Percentiles rank a stretch among this genome's conserved stretches.
Evolutionary conservation across 345 rosid species (phyloP).

Genomic region (Stellera chamaejasme): DNA sequence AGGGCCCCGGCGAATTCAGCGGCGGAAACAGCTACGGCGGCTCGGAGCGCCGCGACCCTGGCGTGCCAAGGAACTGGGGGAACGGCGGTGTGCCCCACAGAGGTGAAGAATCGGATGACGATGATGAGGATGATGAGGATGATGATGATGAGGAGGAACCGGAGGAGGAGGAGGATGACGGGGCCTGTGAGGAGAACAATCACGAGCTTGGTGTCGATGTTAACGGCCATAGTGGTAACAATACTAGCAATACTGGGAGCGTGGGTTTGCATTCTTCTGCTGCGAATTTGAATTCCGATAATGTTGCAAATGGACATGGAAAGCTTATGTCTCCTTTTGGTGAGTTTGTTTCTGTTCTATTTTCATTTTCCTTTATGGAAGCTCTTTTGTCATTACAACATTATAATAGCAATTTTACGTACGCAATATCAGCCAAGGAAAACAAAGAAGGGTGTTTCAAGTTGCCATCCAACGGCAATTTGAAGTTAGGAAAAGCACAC

Average conservation of each 20-base stretch:
- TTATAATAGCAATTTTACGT: no score
- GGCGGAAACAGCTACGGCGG: conserved; percentile 13
- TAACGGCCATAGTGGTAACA: conserved; percentile 13
- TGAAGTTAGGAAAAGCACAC: conserved; percentile 13
- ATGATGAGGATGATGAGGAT: conserved; percentile 31
- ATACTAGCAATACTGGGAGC: conserved; percentile 12
- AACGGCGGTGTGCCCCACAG: conserved; percentile 21
- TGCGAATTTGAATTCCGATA: conserved; percentile 13
- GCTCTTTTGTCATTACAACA: no score
- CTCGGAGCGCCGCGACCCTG: conserved; percentile 10
- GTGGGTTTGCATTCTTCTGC: conserved; percentile 11
- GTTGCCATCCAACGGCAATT: background rate
- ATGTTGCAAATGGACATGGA: conserved; percentile 34
- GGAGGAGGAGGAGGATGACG: conserved; percentile 15
- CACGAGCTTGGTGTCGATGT: conserved; percentile 14
- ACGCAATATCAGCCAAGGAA: no score
- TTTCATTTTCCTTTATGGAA: background rate
- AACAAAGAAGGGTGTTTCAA: no score
- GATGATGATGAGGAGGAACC: conserved; percentile 27
- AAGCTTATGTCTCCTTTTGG: conserved; percentile 24
- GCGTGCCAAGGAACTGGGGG: conserved; percentile 21
- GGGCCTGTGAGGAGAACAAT: conserved; percentile 9
- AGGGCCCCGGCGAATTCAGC: conserved; percentile 20
- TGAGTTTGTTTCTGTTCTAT: conserved; percentile 8
- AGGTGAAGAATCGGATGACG: conserved; percentile 34